These are phyloP conservation scores for Podaxis sp. DNA, from an alignment of 768 basidiomycete species.

Conservation along the genomic window DNA sequence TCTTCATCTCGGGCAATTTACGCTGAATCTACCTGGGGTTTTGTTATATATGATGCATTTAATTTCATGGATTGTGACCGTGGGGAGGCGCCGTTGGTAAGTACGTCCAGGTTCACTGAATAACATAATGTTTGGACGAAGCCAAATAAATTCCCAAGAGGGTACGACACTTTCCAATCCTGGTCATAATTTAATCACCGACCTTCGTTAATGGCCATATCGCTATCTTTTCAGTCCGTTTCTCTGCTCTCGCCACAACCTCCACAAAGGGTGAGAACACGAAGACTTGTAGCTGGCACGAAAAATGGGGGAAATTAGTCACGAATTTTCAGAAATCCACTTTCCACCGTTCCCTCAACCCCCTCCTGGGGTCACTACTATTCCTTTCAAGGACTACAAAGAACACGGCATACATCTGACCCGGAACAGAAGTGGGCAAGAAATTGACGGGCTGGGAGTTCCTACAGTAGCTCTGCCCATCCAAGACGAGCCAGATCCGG, in stretches of 20 bases:
- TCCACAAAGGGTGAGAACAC: neutral
- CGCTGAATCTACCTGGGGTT: too few relatives aligned
- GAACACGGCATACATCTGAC: constrained; percentile 5
- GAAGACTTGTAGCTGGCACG: neutral
- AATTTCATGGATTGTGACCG: too few relatives aligned
- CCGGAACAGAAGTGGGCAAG: neutral
- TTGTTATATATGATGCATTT: too few relatives aligned
- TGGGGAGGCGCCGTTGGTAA: too few relatives aligned
- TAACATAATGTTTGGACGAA: too few relatives aligned
- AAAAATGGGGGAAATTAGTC: neutral
- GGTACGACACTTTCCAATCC: neutral
- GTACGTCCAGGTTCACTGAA: too few relatives aligned
- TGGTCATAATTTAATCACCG: neutral
- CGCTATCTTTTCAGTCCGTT: neutral
- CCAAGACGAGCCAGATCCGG: neutral
- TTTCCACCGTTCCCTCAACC: neutral
- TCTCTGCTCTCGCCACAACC: neutral
- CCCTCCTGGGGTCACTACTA: neutral
- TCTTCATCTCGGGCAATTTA: too few relatives aligned
- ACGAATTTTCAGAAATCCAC: neutral
- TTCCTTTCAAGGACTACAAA: constrained; percentile 5
- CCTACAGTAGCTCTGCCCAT: constrained; percentile 7
- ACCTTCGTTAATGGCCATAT: neutral
- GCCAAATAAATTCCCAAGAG: neutral
- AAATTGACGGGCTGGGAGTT: constrained; percentile 3